phyloP scores from a whole-genome alignment of 169 alveolate genomes.

The Neospora caninum region DNA sequence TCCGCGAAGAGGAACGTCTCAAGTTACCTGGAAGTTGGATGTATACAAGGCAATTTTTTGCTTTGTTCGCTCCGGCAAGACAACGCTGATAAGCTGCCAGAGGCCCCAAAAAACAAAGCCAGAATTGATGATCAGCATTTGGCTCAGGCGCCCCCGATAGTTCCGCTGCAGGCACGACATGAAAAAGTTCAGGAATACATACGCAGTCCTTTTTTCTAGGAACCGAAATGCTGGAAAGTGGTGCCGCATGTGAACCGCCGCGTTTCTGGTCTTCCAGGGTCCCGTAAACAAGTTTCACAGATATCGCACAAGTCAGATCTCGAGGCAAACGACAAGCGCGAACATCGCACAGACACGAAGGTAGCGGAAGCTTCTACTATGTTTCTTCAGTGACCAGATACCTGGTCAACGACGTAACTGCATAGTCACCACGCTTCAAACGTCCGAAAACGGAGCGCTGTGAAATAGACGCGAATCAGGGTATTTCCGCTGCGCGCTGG shows the following conservation, averaged over 20 bases:
- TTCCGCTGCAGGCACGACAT: slow-evolving; percentile 69
- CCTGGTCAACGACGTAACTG: too few relatives aligned
- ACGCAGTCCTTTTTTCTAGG: neutral
- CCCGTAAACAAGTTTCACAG: too few relatives aligned
- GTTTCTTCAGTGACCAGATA: too few relatives aligned
- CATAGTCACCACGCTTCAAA: too few relatives aligned
- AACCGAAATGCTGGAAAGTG: neutral
- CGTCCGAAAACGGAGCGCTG: too few relatives aligned
- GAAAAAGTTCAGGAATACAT: neutral
- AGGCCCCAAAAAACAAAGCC: slow-evolving; percentile 76
- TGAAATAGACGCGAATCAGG: too few relatives aligned
- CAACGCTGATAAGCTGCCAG: slow-evolving; percentile 77
- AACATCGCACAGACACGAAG: neutral
- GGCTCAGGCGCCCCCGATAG: slow-evolving; percentile 76
- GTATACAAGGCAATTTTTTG: slow-evolving; percentile 52
- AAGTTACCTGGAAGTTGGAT: slow-evolving; percentile 27
- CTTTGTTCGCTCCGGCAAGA: slow-evolving; percentile 73
- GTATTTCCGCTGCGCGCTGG: too few relatives aligned
- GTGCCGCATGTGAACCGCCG: neutral
- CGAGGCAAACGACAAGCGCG: too few relatives aligned
- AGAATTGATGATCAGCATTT: slow-evolving; percentile 74
- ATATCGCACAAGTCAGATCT: too few relatives aligned
- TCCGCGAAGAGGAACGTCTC: neutral
- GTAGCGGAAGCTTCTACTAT: neutral
- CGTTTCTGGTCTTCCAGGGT: too few relatives aligned